Base-by-base conservation (phyloP, 2,329 filamentous ascomycete genomes). In the Fusarium sterilihyphosum region DNA sequence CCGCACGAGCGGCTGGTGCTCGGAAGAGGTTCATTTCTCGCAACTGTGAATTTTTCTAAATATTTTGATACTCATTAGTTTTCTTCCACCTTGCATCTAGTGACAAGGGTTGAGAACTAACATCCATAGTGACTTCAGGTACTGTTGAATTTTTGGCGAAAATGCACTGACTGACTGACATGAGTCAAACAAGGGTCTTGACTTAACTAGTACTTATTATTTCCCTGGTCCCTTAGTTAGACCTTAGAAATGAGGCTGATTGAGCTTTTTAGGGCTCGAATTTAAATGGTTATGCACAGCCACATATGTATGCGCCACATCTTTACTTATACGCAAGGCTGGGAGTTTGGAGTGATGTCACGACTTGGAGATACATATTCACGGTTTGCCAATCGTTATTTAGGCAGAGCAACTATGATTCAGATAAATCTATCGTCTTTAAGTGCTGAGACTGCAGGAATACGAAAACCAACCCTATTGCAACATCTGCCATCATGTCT, bases 1-100 rank as follows among this genome's bases (percentile, higher is more conserved):
- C 93, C 68, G 92, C 91, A 82, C 93, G 92, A 78, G 96, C 81
- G 68, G 95, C 87, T 31, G 95, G 95, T 53, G 95, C 94, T 74
- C 92, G 91, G 82, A 98, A 94, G 58, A 90, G 80, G 73, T 84
- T 85, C 88, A 90, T 91, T 53, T 85, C 83, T 68, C 82, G 79
- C 31, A 80, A 63, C 52, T 78, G 75, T 46, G 77, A 73, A 70
- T 75, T 78, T 73, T 79, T 80, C 77, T 76, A 41, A 57, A 57
- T 43, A 49, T 70, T 35, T 61, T 58, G 58, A 35, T 56, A 35
- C 18, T 60, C 18, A 68, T 61, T 63, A 40, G 58, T 64, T 56
- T 56, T 31, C 47, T 52, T 44, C 35, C n/a, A 37, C 46, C 33
- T 31, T 56, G 14, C 24, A 16, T 52, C 60, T n/a, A 53, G 46